phyloP scores from a whole-genome alignment of 2,329 filamentous ascomycete species.

The Juglanconis juglandina region DNA sequence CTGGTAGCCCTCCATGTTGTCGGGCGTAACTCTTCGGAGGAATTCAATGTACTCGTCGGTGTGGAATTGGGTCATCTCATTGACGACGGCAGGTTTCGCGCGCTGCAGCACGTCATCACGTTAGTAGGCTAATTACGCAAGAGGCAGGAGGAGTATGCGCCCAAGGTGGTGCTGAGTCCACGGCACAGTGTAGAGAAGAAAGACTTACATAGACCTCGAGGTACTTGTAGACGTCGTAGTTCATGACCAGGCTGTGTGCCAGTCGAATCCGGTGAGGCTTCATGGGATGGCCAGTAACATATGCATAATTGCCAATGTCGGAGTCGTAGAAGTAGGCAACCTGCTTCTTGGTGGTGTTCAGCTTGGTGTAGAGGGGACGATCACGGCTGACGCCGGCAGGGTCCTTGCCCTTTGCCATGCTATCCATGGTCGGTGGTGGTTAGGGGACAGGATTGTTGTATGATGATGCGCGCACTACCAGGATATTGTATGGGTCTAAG shows the following conservation, averaged over 20 bases:
- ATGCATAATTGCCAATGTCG: constrained; percentile 97
- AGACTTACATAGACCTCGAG: constrained; percentile 89
- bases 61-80: constrained; percentile 93
- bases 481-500: too few relatives aligned
- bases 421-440: constrained; percentile 1
- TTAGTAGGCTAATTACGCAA: constrained; percentile 33
- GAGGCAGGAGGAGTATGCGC: constrained; percentile 30
- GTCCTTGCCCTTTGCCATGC: constrained; percentile 21
- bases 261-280: constrained; percentile 95
- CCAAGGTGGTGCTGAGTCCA: constrained; percentile 33
- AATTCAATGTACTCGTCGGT: constrained; percentile 96
- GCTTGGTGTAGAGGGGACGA: constrained; percentile 44
- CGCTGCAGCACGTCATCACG: constrained; percentile 45
- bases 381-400: constrained; percentile 38
- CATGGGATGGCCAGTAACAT: constrained; percentile 96
- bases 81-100: constrained; percentile 79
- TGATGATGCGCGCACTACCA: not conserved
- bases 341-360: constrained; percentile 60
- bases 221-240: constrained; percentile 91
- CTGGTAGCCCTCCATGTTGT: constrained; percentile 94
- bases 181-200: constrained; percentile 22
- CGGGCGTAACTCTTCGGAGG: constrained; percentile 88
- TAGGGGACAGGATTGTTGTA: not conserved
- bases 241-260: constrained; percentile 93
- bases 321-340: constrained; percentile 99